Base-by-base conservation (phyloP, 176 grass and related monocot genomes). In the Eragrostis curvula region DNA sequence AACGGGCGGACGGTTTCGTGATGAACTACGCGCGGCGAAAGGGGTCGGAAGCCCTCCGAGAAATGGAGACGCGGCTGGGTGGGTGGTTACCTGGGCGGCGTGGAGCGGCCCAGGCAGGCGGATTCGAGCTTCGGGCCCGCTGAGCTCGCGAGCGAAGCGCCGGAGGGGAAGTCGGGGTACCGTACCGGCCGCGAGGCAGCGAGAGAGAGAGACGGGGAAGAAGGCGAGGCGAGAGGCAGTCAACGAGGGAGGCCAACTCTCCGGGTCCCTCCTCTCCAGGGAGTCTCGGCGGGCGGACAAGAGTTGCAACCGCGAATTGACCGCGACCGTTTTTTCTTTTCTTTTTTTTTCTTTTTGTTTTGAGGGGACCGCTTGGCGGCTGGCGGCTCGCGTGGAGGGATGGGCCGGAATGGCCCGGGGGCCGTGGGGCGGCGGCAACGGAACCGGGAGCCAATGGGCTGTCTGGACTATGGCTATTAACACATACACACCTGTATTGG, bases 81-180 rank as follows among this genome's bases (percentile, higher is more conserved):
- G n/a, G n/a, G 7, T n/a, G 20, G 13, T 85, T 66, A 89, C 87
- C 77, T 80, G 70, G 23, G 52, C 48, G 59, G 5, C 28, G 24
- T 0, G 71, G 45, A 28, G 23, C 20, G 23, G 12, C 24, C 12
- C n/a, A n/a, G 32, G 12, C 21, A 28, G 65, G 24, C 16, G 16
- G 66, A 58, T 29, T 29, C 16, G 49, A 20, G 42, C 79, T 28
- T 80, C 6, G 21, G 21, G 15, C 63, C 39, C 78, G 71, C 18
- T 51, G 71, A 74, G 77, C 20, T 28, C 20, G 71, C 64, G 9
- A 20, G 36, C 17, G 48, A 58, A 6, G 79, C 66, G 66, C 18
- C 67, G 73, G 36, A 2, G 23, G 14, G 71, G 41, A 4, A 80
- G 66, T 28, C 13, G 58, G 27, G 42, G 12, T 23, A 16, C n/a